Percentiles rank a stretch among this genome's conserved stretches.
Conservation (phyloP, 2,329 filamentous ascomycete species). For the Parascedosporium putredinis region DNA sequence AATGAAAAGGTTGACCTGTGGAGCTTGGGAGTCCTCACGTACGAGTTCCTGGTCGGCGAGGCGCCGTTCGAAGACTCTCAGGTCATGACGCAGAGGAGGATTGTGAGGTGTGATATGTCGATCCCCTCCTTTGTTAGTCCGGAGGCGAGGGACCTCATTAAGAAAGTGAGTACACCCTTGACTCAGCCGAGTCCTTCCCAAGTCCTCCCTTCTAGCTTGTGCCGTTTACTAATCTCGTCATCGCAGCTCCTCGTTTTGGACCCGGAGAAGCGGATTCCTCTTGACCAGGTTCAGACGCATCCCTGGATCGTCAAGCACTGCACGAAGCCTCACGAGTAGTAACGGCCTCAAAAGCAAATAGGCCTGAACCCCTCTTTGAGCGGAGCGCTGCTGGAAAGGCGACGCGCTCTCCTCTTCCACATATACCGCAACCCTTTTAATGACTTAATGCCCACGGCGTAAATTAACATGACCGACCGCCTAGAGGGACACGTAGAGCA, state of each 20-base stretch:
- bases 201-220: background rate
- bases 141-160: constrained; percentile 87
- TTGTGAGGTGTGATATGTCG: constrained; percentile 82
- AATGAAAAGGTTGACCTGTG: constrained; percentile 93
- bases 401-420: no score
- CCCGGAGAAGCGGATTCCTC: constrained; percentile 81
- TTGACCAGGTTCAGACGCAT: constrained; percentile 80
- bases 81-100: constrained; percentile 86
- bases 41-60: constrained; percentile 92
- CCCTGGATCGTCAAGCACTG: constrained; percentile 98
- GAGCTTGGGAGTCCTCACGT: constrained; percentile 89
- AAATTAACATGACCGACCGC: constrained; percentile 12
- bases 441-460: constrained; percentile 1
- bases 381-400: no score
- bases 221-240: constrained; percentile 2
- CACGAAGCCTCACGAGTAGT: constrained; percentile 41
- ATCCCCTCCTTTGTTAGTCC: constrained; percentile 83
- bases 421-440: no score
- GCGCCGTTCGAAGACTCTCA: constrained; percentile 95
- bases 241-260: constrained; percentile 74
- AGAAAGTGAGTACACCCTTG: constrained; percentile 51
- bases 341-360: no score
- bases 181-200: background rate
- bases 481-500: no score
- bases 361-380: no score